Conservation (phyloP, 2,329 filamentous ascomycete species). For the Fusarium avenaceum region DNA sequence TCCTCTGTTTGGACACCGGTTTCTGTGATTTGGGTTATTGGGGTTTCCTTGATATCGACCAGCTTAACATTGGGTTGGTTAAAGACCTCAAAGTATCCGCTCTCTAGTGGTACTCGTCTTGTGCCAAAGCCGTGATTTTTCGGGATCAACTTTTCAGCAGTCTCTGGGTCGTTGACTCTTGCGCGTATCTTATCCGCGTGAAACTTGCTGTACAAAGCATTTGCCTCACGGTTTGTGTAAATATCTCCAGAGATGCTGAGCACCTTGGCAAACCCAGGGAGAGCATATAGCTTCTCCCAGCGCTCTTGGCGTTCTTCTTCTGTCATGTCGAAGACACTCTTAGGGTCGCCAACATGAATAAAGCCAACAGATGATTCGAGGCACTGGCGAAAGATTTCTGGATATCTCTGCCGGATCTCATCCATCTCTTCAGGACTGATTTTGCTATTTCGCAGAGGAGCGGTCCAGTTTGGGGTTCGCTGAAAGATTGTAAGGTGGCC, state of each 20-base stretch:
- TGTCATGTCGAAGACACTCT: constrained; percentile 38
- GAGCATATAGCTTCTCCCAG: constrained; percentile 31
- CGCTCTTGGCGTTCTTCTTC: constrained; percentile 28
- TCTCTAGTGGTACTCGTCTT: constrained; percentile 34
- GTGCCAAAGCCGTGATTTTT: constrained; percentile 37
- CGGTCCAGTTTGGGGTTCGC: constrained; percentile 39
- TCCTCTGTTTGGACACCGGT: constrained; percentile 31
- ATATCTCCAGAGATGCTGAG: constrained; percentile 31
- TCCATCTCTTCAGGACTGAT: constrained; percentile 39
- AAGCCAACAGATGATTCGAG: constrained; percentile 44
- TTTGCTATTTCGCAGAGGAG: constrained; percentile 45
- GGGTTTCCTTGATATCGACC: constrained; percentile 35
- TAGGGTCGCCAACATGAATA: constrained; percentile 33
- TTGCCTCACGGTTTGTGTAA: constrained; percentile 30
- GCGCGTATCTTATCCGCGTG: constrained; percentile 36
- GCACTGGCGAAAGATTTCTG: constrained; percentile 41
- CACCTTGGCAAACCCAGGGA: constrained; percentile 35
- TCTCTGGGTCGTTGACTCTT: constrained; percentile 22
- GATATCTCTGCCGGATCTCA: constrained; percentile 37
- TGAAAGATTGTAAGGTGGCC: constrained; percentile 38
- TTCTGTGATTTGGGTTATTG: constrained; percentile 35
- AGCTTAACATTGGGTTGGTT: constrained; percentile 36
- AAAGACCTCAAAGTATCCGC: constrained; percentile 38
- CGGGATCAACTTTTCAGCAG: constrained; percentile 33
- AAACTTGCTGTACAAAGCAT: constrained; percentile 38